A percentile compares a stretch with the other conserved stretches of the same genome.
Conservation (phyloP, 78 protist species). For the Dictyostelium firmibasis region DNA sequence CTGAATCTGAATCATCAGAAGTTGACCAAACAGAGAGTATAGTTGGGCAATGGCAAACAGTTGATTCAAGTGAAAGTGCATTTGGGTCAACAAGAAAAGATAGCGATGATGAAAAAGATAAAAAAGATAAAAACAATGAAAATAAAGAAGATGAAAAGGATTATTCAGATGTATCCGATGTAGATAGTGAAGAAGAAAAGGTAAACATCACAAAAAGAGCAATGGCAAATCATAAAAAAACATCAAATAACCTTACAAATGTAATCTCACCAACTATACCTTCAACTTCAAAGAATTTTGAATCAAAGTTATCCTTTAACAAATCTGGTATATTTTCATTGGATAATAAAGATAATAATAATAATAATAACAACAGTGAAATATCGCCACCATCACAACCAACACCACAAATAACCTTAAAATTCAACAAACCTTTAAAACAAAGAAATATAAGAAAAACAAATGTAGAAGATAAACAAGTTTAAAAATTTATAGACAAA, state of each 20-base stretch:
- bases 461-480: constrained; percentile 18
- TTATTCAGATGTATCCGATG: not conserved
- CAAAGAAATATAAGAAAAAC: constrained; percentile 40
- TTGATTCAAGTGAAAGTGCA: not conserved
- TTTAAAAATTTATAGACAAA: not conserved
- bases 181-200: not conserved
- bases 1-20: not conserved
- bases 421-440: not conserved
- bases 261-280: not conserved
- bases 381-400: not conserved
- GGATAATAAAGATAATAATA: not conserved
- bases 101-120: not conserved
- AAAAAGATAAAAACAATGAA: not conserved
- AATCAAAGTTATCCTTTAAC: not conserved
- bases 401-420: not conserved
- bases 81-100: constrained; percentile 5
- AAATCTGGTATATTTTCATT: not conserved
- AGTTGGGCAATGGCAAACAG: not conserved
- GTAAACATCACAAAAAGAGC: constrained; percentile 6
- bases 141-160: not conserved
- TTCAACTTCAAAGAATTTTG: not conserved
- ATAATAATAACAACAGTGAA: not conserved
- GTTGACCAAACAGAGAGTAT: not conserved
- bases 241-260: not conserved
- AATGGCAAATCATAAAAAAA: not conserved